A percentile compares a stretch with the other conserved stretches of the same genome.
phyloP scores from a whole-genome alignment of 139 green algal species.

The Mesotaenium endlicherianum region DNA sequence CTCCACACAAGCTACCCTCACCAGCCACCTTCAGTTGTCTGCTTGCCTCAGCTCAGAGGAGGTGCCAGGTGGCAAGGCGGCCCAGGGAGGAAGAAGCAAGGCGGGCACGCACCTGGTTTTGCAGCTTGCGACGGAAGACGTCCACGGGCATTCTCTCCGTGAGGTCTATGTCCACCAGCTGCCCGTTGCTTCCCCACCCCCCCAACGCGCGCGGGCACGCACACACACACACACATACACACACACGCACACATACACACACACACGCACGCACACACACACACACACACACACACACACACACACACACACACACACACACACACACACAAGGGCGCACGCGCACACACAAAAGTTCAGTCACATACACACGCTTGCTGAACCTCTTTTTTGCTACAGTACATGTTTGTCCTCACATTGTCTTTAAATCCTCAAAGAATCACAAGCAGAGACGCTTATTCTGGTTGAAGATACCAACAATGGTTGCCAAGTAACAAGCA shows the following conservation, averaged over 20 bases:
- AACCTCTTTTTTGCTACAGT: too few species aligned
- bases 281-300: conserved; percentile 50
- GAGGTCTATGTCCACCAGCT: conserved; percentile 31
- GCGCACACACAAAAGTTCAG: background rate
- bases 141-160: background rate
- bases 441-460: too few species aligned
- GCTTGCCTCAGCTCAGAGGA: too few species aligned
- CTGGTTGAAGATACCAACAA: too few species aligned
- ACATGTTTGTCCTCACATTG: too few species aligned
- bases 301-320: conserved; percentile 38
- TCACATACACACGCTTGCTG: background rate
- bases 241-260: background rate
- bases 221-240: background rate
- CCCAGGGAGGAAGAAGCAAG: background rate
- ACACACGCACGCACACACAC: background rate
- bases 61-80: background rate
- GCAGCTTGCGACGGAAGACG: background rate
- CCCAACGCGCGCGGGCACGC: too few species aligned
- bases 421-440: too few species aligned
- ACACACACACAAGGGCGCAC: background rate
- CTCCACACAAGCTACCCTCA: too few species aligned
- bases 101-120: background rate
- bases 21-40: too few species aligned
- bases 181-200: background rate
- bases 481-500: too few species aligned